Evolutionary conservation across 1,139 yeast species (phyloP).

Genomic region (Yamadazyma trypodendri): DNA sequence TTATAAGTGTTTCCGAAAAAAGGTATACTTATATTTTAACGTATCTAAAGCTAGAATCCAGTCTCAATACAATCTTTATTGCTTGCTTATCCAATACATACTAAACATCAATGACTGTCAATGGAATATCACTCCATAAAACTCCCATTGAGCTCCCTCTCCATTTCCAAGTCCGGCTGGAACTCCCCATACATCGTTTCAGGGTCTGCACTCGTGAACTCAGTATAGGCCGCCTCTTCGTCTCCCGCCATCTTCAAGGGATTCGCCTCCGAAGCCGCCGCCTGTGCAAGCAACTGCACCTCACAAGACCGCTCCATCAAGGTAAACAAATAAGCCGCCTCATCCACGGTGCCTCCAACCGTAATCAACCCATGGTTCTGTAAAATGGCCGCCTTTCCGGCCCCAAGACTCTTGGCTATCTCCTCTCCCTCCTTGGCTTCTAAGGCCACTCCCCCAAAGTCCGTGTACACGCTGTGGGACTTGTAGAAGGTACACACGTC

Average conservation of each 20-base stretch:
- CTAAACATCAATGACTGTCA: too few species aligned
- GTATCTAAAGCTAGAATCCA: too few species aligned
- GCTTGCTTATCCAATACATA: too few species aligned
- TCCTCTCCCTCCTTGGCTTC: conserved; percentile 69
- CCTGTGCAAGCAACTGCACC: conserved; percentile 62
- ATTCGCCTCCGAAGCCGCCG: conserved; percentile 44
- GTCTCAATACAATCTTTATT: too few species aligned
- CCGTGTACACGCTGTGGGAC: conserved; percentile 60
- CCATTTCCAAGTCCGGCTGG: conserved; percentile 54
- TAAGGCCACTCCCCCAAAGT: conserved; percentile 80
- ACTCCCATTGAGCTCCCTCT: conserved; percentile 23
- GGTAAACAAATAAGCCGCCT: conserved; percentile 73
- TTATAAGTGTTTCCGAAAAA: too few species aligned
- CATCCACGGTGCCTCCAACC: conserved; percentile 76
- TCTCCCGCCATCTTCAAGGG: conserved; percentile 45
- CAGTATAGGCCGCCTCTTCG: conserved; percentile 70
- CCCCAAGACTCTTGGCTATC: conserved; percentile 67
- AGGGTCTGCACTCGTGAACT: conserved; percentile 58
- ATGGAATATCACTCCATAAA: conserved; percentile 21
- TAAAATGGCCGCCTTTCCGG: conserved; percentile 62
- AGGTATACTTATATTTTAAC: too few species aligned
- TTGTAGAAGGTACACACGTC: conserved; percentile 71
- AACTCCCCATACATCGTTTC: conserved; percentile 71
- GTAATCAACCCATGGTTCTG: conserved; percentile 81
- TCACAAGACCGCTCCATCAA: conserved; percentile 70